Evolutionary conservation across 2,329 filamentous ascomycete genomes (phyloP), one percentile per base, ranked within the genome.

Genomic region (Ophiostoma angusticollis): DNA sequence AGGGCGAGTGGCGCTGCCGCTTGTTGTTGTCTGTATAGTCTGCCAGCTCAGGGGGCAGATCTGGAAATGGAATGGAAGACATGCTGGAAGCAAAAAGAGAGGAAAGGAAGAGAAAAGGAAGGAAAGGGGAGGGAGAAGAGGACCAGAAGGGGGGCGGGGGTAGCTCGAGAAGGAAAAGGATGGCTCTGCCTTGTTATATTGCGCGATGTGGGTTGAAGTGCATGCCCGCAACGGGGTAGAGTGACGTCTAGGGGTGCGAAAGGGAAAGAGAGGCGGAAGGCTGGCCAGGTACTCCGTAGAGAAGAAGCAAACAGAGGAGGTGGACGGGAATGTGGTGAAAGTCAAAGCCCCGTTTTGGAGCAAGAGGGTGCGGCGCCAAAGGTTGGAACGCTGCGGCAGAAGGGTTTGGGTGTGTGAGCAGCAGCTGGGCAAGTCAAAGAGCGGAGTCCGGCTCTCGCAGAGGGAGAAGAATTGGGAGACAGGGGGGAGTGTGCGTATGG

Each of bases 61-160:
- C 40, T 39, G 51, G 50, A 8, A 50, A 46, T 30, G 50, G 45
- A 40, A 52, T 51, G 36, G 53, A 51, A 50, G 54, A 54, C 55
- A 57, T 57, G 43, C 28, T 45, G 49, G 45, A 38, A 31, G 43
- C 24, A 35, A 31, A 38, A 32, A 38, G 17, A 31, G 17, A 25
- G 13, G 22, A 14, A 21, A 31, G 19, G 23, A 8, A 23, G 25
- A 24, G 13, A 18, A 31, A 19, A 23, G 19, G 16, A 35, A 23
- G 19, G 14, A 31, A 31, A 16, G 7, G 14, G n/a, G 24, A 23
- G 24, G 17, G 23, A 36, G 25, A 17, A 12, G 21, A 37, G 23
- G 27, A 31, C 6, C 23, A 37, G 34, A 33, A 17, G 19, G 24
- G 24, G 27, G 19, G 18, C 12, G 30, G 24, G 24, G 16, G 28